These are phyloP conservation scores for Leptographium galeiforme DNA, from an alignment of 2,329 filamentous ascomycete genomes.

Conservation along the genomic window DNA sequence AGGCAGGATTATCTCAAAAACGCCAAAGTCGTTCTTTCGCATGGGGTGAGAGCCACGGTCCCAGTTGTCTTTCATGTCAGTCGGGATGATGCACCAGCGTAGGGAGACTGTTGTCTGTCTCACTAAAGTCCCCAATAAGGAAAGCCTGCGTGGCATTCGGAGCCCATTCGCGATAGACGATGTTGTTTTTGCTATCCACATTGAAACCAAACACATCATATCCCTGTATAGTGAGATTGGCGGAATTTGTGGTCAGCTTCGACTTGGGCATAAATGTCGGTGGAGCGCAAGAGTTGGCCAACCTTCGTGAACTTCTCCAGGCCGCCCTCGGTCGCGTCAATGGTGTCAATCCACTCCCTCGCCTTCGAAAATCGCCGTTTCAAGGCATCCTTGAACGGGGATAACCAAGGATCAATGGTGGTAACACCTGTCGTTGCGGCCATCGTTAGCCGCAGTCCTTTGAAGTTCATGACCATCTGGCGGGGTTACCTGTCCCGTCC, in stretches of 20 bases:
- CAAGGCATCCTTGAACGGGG: constrained; percentile 68
- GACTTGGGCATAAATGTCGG: background rate
- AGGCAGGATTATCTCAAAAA: constrained; percentile 72
- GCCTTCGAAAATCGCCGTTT: constrained; percentile 65
- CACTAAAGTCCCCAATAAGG: constrained; percentile 90
- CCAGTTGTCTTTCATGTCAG: constrained; percentile 56
- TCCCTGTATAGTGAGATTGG: constrained; percentile 46
- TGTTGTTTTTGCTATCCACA: constrained; percentile 67
- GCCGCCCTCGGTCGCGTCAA: constrained; percentile 75
- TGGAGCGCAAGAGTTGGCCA: constrained; percentile 12
- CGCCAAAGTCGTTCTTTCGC: constrained; percentile 72
- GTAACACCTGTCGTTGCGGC: constrained; percentile 52
- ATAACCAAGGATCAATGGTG: constrained; percentile 77
- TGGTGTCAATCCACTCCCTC: constrained; percentile 73
- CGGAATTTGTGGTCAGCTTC: background rate
- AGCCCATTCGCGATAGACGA: constrained; percentile 91
- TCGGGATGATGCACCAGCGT: no score
- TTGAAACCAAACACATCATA: constrained; percentile 79
- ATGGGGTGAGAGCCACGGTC: constrained; percentile 71
- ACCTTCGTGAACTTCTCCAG: constrained; percentile 84
- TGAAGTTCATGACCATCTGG: constrained; percentile 1
- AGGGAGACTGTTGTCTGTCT: constrained; percentile 16
- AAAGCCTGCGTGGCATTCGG: constrained; percentile 76
- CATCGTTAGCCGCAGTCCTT: background rate
- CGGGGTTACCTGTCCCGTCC: constrained; percentile 10